Evolutionary conservation across 257 asterid species (phyloP).

Genomic region (Datura wrightii): DNA sequence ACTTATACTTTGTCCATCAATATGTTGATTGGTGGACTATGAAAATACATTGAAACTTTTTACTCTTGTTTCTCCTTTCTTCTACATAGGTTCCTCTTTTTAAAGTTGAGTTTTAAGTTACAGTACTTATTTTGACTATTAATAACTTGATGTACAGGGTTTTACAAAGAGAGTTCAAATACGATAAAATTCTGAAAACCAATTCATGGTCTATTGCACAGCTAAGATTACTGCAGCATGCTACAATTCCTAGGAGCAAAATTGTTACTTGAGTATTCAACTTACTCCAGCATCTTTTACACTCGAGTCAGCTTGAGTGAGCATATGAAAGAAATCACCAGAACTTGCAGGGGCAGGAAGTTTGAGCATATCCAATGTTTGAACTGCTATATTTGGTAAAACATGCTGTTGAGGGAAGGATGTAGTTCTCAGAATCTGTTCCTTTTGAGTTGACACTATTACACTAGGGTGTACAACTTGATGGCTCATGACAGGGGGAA

Average conservation of each 20-base stretch:
- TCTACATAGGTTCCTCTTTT: not conserved
- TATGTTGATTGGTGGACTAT: not conserved
- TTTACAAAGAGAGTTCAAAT: conserved; percentile 10
- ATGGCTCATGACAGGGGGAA: not conserved
- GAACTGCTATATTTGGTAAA: conserved; percentile 13
- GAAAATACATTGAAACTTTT: not conserved
- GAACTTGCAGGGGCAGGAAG: not conserved
- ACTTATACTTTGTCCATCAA: not conserved
- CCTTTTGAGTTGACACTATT: conserved; percentile 6
- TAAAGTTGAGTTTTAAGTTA: not conserved
- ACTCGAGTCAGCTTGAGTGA: not conserved
- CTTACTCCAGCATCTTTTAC: conserved; percentile 21
- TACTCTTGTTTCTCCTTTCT: not conserved
- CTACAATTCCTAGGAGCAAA: not conserved
- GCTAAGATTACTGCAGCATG: conserved; percentile 3
- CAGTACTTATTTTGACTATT: not conserved
- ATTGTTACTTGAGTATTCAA: conserved; percentile 14
- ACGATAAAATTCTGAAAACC: not conserved
- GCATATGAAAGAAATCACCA: not conserved
- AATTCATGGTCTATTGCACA: not conserved
- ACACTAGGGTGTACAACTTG: not conserved
- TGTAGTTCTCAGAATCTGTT: conserved; percentile 1
- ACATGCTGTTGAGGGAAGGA: conserved; percentile 24
- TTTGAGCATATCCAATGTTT: not conserved
- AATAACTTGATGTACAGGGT: conserved; percentile 6